Evolutionary conservation across 768 basidiomycete genomes (phyloP).

Genomic region (Artomyces pyxidatus): DNA sequence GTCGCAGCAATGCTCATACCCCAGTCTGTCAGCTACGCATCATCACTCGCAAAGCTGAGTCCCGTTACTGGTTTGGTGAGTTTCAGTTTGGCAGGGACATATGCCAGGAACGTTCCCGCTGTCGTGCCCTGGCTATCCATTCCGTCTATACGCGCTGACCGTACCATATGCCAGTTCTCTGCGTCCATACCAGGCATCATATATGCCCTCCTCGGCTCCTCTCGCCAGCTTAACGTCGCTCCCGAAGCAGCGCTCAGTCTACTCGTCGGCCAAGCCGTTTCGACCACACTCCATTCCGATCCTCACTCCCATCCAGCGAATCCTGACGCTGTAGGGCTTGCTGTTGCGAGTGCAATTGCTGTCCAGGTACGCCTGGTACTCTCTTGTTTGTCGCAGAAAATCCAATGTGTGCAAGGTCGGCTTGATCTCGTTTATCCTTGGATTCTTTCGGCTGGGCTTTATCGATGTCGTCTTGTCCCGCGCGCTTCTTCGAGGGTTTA

Average conservation of each 20-base stretch:
- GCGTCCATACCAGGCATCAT: slow-evolving; percentile 82
- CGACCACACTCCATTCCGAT: slow-evolving; percentile 44
- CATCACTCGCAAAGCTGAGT: slow-evolving; percentile 76
- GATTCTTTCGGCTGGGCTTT: slow-evolving; percentile 85
- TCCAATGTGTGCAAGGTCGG: slow-evolving; percentile 49
- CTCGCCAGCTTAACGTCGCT: slow-evolving; percentile 71
- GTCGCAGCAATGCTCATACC: slow-evolving; percentile 81
- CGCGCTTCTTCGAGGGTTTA: slow-evolving; percentile 80
- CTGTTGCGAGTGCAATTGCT: slow-evolving; percentile 74
- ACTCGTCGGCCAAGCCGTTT: slow-evolving; percentile 80
- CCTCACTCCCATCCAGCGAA: slow-evolving; percentile 25
- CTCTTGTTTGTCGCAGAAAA: background rate
- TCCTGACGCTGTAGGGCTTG: slow-evolving; percentile 49
- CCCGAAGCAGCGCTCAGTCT: slow-evolving; percentile 87
- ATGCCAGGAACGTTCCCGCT: background rate
- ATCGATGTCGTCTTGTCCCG: slow-evolving; percentile 90
- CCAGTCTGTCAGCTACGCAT: slow-evolving; percentile 87
- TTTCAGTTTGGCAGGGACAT: slow-evolving; percentile 4
- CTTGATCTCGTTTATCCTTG: slow-evolving; percentile 76
- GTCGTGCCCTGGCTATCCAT: background rate
- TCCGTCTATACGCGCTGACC: background rate
- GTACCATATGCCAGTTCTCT: slow-evolving; percentile 45
- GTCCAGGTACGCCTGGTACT: slow-evolving; percentile 50
- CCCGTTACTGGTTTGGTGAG: slow-evolving; percentile 80
- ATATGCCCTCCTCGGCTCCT: slow-evolving; percentile 87